Base-by-base conservation (phyloP, 1,284 basidiomycete species). In the Laetiporus sulphureus region DNA sequence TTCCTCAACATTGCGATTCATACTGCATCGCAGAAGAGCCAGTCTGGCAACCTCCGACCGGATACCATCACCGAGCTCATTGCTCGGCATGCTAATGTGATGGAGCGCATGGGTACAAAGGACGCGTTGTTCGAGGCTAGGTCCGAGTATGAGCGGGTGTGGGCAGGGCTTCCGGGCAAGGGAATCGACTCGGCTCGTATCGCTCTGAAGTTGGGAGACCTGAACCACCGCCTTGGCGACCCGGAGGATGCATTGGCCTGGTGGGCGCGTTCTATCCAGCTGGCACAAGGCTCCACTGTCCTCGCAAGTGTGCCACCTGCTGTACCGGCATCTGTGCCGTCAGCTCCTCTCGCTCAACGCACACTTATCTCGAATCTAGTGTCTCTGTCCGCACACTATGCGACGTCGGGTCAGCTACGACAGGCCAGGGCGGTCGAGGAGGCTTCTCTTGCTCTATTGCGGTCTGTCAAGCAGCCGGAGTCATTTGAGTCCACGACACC, bases 341-440 rank as follows among this genome's bases (percentile, higher is more conserved):
- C 69, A 38, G 77, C 79, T 38, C 82, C 83, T 11, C 66, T 73
- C n/a, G 71, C 75, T 5, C 83, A 89, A 48, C 74, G 90, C 45
- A 77, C 78, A 13, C 62, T 87, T 31, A 68, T 77, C 1, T 76
- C 79, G 6, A 69, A 78, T 12, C 66, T 91, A 2, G 73, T 85
- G 5, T 84, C 86, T 7, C 61, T 84, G 23, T 88, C 86, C 13
- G 80, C 83, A 2, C 73, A 72, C 54, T 80, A 83, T 52, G 83
- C 88, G 8, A 77, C 73, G 12, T 66, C 74, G 0, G 78, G 79
- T 8, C 73, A 80, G 39, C 70, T 94, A 19, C 58, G 66, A 30
- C 64, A 83, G 49, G 91, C 93, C 1, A 75, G 75, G 55, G 61
- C 70, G 30, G 57, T 89, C 15, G 79, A 92, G 60, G 72, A 82